A percentile compares a stretch with the other conserved stretches of the same genome.
Conservation (phyloP, 164 flowering plant species). For the Aristolochia contorta region DNA sequence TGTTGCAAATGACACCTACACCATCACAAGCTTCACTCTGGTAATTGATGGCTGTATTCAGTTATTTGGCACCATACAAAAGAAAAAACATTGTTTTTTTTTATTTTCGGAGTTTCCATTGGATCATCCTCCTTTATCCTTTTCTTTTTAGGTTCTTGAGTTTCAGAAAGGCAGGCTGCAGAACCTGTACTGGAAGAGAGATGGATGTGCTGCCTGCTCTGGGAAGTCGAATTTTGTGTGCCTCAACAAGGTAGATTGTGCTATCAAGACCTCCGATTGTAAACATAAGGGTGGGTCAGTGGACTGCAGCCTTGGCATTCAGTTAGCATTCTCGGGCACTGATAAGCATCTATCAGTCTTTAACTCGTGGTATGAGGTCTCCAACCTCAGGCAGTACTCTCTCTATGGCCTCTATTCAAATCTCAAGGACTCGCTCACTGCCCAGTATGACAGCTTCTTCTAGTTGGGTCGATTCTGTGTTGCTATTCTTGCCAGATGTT, state of each 20-base stretch:
- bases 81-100: background rate
- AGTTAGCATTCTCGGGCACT: slow-evolving; percentile 89
- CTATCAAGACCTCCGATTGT: slow-evolving; percentile 48
- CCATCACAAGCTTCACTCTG: slow-evolving; percentile 86
- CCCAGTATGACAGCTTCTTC: slow-evolving; percentile 62
- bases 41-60: slow-evolving; percentile 25
- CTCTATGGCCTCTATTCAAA: slow-evolving; percentile 71
- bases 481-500: too few relatives aligned
- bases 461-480: slow-evolving; percentile 6
- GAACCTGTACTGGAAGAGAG: slow-evolving; percentile 88
- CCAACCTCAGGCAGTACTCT: slow-evolving; percentile 81
- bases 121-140: background rate
- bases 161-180: slow-evolving; percentile 83
- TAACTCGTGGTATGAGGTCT: slow-evolving; percentile 92
- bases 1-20: slow-evolving; percentile 65
- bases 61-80: background rate
- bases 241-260: slow-evolving; percentile 87
- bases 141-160: slow-evolving; percentile 53
- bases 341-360: slow-evolving; percentile 68
- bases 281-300: slow-evolving; percentile 48
- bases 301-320: slow-evolving; percentile 93
- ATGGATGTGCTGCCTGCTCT: slow-evolving; percentile 74
- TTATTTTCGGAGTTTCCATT: background rate
- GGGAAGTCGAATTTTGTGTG: slow-evolving; percentile 54
- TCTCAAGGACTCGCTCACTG: slow-evolving; percentile 61